phyloP scores from a whole-genome alignment of 176 grass and related monocot species.

The Triticum monococcum region DNA sequence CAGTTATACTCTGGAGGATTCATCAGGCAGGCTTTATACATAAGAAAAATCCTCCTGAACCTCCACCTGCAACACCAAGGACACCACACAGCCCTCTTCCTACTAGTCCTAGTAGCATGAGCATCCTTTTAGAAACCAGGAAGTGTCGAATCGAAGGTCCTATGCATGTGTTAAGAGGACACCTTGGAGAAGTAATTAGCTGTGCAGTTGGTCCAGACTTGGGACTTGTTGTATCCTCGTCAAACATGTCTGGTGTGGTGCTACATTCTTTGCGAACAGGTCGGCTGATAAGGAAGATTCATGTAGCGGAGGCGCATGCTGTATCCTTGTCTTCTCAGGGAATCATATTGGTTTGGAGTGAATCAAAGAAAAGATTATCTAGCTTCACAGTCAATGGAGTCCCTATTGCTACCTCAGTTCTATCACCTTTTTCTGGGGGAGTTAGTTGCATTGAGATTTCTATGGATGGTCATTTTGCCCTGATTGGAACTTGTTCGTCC shows the following conservation, averaged over 20 bases:
- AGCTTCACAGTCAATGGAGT: constrained; percentile 96
- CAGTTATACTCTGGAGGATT: constrained; percentile 89
- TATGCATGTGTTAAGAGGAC: constrained; percentile 92
- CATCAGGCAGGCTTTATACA: constrained; percentile 51
- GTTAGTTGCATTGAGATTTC: constrained; percentile 94
- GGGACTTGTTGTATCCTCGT: constrained; percentile 81
- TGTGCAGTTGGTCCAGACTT: constrained; percentile 90
- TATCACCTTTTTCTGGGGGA: constrained; percentile 68
- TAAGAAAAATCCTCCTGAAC: constrained; percentile 69
- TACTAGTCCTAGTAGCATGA: constrained; percentile 39
- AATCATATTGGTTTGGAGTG: constrained; percentile 86
- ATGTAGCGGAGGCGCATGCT: constrained; percentile 55
- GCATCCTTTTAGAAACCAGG: constrained; percentile 53
- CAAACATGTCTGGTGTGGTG: constrained; percentile 71
- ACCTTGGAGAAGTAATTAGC: constrained; percentile 82
- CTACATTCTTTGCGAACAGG: constrained; percentile 93
- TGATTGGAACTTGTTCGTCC: constrained; percentile 57
- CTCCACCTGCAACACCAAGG: constrained; percentile 47
- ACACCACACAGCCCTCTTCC: constrained; percentile 67
- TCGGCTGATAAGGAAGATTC: constrained; percentile 68
- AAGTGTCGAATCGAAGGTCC: constrained; percentile 78
- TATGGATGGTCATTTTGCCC: constrained; percentile 77
- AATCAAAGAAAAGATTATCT: constrained; percentile 71
- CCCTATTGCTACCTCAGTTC: constrained; percentile 58
- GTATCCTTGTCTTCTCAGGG: constrained; percentile 85